Conservation (phyloP, 2,329 filamentous ascomycete genomes). For the Pestalotiopsis sp. region DNA sequence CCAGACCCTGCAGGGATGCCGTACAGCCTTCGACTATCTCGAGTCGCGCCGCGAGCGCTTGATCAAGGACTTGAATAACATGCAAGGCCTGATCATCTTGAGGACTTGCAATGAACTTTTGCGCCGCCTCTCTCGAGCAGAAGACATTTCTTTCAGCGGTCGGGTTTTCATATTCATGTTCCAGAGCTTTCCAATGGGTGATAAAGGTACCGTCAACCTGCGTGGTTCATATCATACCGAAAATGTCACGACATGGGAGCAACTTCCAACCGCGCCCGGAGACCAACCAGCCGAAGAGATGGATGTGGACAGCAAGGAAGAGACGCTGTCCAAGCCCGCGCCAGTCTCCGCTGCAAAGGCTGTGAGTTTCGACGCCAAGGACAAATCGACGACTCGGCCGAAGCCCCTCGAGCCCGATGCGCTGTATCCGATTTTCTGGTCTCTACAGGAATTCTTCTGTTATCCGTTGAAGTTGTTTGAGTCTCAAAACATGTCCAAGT, state of each 20-base stretch:
- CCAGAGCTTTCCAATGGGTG: constrained; percentile 90
- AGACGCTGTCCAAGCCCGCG: constrained; percentile 26
- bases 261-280: constrained; percentile 42
- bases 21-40: constrained; percentile 90
- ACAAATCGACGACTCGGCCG: constrained; percentile 40
- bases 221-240: constrained; percentile 95
- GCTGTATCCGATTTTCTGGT: constrained; percentile 93
- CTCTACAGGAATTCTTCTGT: constrained; percentile 87
- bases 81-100: constrained; percentile 88
- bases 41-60: constrained; percentile 91
- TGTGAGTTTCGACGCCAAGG: constrained; percentile 47
- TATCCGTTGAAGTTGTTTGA: constrained; percentile 85
- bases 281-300: constrained; percentile 53
- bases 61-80: constrained; percentile 77
- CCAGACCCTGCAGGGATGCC: constrained; percentile 90
- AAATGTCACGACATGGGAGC: constrained; percentile 86
- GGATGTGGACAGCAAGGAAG: constrained; percentile 61
- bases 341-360: constrained; percentile 40
- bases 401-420: constrained; percentile 66
- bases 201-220: constrained; percentile 96
- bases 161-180: constrained; percentile 98
- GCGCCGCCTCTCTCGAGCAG: constrained; percentile 89
- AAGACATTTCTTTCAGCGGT: constrained; percentile 96
- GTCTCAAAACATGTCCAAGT: constrained; percentile 71
- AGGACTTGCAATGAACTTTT: constrained; percentile 93